Conservation (phyloP, 345 rosid species). For the Lagerstroemia speciosa region DNA sequence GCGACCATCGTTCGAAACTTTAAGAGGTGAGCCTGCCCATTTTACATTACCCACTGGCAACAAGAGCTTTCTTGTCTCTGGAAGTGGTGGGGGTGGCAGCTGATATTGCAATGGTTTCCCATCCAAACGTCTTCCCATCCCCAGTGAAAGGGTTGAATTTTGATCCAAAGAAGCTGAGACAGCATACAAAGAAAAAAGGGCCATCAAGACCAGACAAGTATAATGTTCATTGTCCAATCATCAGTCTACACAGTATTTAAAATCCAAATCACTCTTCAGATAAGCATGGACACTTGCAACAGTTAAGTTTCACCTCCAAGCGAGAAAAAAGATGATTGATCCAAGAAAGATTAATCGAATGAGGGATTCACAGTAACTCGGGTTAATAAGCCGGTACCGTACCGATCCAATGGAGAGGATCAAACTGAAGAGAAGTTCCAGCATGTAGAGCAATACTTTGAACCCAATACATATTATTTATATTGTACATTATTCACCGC, state of each 20-base stretch:
- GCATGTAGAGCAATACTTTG: neutral
- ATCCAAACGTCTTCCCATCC: conserved; percentile 72
- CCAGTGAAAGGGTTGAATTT: conserved; percentile 87
- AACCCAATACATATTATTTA: too few relatives aligned
- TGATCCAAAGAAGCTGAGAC: conserved; percentile 22
- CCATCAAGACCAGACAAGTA: too few relatives aligned
- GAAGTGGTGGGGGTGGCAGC: conserved; percentile 31
- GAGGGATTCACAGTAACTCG: neutral
- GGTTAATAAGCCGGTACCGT: conserved; percentile 20
- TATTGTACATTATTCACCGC: too few relatives aligned
- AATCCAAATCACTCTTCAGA: too few relatives aligned
- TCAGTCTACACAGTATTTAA: too few relatives aligned
- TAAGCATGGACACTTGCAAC: too few relatives aligned
- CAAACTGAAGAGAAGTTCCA: neutral
- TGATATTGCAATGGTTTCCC: conserved; percentile 56
- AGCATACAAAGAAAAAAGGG: too few relatives aligned
- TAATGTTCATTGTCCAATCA: too few relatives aligned
- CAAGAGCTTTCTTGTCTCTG: conserved; percentile 46
- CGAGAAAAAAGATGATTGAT: neutral
- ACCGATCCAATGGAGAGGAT: conserved; percentile 8
- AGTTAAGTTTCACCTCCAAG: neutral
- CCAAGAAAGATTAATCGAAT: neutral
- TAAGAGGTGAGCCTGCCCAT: conserved; percentile 39
- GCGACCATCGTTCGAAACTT: conserved; percentile 39
- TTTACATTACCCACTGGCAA: conserved; percentile 39